Percentiles rank a stretch among this genome's conserved stretches.
phyloP scores from a whole-genome alignment of 805 yeast genomes.

The Saccharomycopsis selenospora region DNA sequence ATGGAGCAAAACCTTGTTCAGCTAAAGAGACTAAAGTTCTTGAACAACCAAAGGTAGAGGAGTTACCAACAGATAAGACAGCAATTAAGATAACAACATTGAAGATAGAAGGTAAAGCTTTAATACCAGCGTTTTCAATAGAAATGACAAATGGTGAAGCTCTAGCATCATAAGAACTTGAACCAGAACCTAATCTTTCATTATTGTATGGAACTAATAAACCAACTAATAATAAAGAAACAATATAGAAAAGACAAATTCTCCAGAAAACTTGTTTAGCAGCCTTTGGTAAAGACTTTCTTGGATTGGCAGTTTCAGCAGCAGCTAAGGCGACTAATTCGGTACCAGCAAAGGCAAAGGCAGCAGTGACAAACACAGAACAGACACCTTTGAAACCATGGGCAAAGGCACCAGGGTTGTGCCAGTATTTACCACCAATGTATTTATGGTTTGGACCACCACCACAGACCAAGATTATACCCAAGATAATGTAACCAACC shows the following conservation, averaged over 20 bases:
- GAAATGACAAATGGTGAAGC: conserved; percentile 81
- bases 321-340: conserved; percentile 72
- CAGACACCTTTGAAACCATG: conserved; percentile 60
- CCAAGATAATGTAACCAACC: conserved; percentile 40
- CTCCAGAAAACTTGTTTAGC: conserved; percentile 82
- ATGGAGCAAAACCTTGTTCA: conserved; percentile 57
- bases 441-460: conserved; percentile 45
- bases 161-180: conserved; percentile 47
- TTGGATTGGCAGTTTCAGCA: conserved; percentile 67
- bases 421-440: conserved; percentile 45
- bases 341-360: conserved; percentile 70
- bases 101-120: conserved; percentile 56
- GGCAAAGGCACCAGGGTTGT: conserved; percentile 48
- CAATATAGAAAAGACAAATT: conserved; percentile 62
- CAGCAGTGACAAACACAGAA: conserved; percentile 69
- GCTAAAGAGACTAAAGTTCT: conserved; percentile 59
- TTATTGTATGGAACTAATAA: conserved; percentile 66
- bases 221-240: conserved; percentile 49
- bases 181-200: conserved; percentile 35
- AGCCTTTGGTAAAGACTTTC: conserved; percentile 60
- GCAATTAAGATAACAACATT: conserved; percentile 64
- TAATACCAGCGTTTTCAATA: conserved; percentile 53
- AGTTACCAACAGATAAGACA: conserved; percentile 64
- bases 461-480: conserved; percentile 43
- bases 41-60: conserved; percentile 63